Conservation (phyloP, 768 basidiomycete species). For the Gloeopeniophorella convolvens region DNA sequence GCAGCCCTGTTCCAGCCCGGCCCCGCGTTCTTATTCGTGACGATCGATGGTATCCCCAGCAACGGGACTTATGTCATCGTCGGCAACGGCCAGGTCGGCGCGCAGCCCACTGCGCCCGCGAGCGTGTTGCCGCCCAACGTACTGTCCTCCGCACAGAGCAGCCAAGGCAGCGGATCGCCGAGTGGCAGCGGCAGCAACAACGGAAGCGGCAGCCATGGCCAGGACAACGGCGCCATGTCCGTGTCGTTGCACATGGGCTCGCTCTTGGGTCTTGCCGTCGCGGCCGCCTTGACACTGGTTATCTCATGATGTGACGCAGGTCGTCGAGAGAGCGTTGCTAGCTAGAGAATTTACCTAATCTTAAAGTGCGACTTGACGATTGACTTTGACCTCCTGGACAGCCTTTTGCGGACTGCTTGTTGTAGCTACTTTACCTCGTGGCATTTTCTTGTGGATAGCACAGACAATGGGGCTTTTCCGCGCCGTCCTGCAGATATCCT, state of each 20-base stretch:
- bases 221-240: neutral
- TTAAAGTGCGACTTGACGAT: too few species aligned
- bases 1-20: conserved; percentile 84
- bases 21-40: conserved; percentile 77
- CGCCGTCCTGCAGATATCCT: too few species aligned
- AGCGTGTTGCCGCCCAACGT: conserved; percentile 45
- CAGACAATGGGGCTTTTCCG: too few species aligned
- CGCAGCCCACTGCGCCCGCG: conserved; percentile 47
- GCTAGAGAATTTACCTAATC: too few species aligned
- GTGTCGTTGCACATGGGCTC: too few species aligned
- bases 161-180: neutral
- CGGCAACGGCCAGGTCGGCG: conserved; percentile 69
- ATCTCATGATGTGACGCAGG: neutral
- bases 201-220: neutral
- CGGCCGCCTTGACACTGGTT: neutral
- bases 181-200: neutral
- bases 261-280: neutral
- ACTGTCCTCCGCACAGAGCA: conserved; percentile 8
- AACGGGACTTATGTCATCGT: conserved; percentile 72
- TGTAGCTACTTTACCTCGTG: too few species aligned
- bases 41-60: conserved; percentile 76
- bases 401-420: too few species aligned
- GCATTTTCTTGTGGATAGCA: too few species aligned
- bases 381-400: too few species aligned
- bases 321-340: too few species aligned